Conservation (phyloP, 2,329 filamentous ascomycete species). For the Cordyceps cicadae region DNA sequence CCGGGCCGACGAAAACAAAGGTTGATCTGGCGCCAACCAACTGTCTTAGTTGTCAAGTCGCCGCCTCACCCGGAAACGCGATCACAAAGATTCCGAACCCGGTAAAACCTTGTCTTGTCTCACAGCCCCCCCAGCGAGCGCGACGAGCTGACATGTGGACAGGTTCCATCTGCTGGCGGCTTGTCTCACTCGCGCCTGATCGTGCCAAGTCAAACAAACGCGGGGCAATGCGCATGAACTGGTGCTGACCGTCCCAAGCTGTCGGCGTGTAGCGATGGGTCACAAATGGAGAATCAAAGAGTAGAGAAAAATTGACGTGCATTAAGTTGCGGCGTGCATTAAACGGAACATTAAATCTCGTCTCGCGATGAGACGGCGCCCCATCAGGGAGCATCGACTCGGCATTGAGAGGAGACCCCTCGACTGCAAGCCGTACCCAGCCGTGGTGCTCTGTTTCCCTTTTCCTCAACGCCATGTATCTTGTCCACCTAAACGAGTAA, state of each 20-base stretch:
- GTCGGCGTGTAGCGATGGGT: neutral
- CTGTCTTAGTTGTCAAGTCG: too few relatives aligned
- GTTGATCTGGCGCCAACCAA: neutral
- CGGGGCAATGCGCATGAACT: neutral
- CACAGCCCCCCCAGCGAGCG: slow-evolving; percentile 16
- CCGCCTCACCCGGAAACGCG: neutral
- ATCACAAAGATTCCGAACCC: neutral
- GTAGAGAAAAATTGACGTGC: neutral
- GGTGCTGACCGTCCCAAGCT: neutral
- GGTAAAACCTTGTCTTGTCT: slow-evolving; percentile 12
- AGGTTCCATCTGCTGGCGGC: neutral
- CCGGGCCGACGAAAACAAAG: too few relatives aligned
- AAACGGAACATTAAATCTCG: slow-evolving; percentile 8
- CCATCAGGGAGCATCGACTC: neutral
- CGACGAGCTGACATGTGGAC: neutral
- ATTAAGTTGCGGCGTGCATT: neutral
- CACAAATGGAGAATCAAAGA: neutral
- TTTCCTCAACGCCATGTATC: neutral
- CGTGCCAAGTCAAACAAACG: neutral
- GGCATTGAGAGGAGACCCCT: neutral
- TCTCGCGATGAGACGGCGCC: slow-evolving; percentile 6
- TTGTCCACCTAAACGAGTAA: neutral
- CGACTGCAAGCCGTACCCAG: neutral
- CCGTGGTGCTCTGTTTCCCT: neutral
- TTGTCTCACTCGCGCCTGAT: neutral